A percentile compares a stretch with the other conserved stretches of the same genome.
Conservation (phyloP, 2,329 filamentous ascomycete species). For the Fusarium mexicanum region DNA sequence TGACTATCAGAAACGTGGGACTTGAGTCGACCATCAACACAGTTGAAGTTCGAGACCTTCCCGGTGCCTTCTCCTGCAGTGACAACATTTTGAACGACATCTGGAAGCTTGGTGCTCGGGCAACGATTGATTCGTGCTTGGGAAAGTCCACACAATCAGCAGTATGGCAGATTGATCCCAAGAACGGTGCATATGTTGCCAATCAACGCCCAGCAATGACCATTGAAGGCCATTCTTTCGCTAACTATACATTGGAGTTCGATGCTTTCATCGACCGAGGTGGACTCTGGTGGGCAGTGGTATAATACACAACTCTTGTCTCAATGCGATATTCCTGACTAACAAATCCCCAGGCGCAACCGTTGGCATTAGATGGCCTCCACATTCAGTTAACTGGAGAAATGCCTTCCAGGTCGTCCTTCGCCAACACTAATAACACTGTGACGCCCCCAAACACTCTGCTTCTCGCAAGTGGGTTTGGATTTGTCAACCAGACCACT, state of each 20-base stretch:
- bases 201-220: constrained; percentile 1
- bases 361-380: neutral
- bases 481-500: constrained; percentile 9
- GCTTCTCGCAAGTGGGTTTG: neutral
- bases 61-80: neutral
- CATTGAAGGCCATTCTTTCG: neutral
- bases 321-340: neutral
- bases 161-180: neutral
- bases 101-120: neutral
- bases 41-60: neutral
- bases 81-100: constrained; percentile 1
- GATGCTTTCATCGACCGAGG: neutral
- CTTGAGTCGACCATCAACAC: neutral
- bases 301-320: neutral
- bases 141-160: neutral
- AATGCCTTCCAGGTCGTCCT: neutral
- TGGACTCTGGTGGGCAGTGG: constrained; percentile 3
- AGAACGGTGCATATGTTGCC: neutral
- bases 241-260: constrained; percentile 7
- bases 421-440: constrained; percentile 1
- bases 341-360: neutral
- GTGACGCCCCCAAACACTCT: neutral
- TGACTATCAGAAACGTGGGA: neutral
- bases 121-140: neutral
- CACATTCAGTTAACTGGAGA: constrained; percentile 1